Conservation (phyloP, 2,329 filamentous ascomycete genomes). For the Zalaria obscura region DNA sequence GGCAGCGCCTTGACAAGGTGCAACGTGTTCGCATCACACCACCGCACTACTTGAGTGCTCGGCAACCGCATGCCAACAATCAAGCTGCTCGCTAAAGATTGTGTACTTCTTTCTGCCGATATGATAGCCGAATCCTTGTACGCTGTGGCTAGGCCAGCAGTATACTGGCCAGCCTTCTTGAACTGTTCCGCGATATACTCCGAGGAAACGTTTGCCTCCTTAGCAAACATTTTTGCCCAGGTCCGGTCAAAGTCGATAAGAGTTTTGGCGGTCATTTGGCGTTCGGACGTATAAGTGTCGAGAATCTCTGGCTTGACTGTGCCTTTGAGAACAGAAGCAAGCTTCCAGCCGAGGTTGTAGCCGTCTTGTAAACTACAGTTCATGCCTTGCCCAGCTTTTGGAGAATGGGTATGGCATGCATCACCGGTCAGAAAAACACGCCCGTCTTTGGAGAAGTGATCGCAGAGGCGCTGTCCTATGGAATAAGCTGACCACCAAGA, state of each 20-base stretch:
- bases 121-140: constrained; percentile 40
- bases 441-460: constrained; percentile 38
- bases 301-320: constrained; percentile 26
- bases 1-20: constrained; percentile 35
- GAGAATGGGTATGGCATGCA: constrained; percentile 51
- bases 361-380: constrained; percentile 58
- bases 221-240: constrained; percentile 8
- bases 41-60: constrained; percentile 44
- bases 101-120: constrained; percentile 16
- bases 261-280: constrained; percentile 45
- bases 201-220: constrained; percentile 13
- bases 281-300: constrained; percentile 35
- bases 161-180: constrained; percentile 2
- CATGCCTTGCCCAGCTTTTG: constrained; percentile 59
- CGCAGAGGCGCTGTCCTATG: constrained; percentile 52
- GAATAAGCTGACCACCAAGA: constrained; percentile 69
- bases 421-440: constrained; percentile 64
- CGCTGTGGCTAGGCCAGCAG: constrained; percentile 40
- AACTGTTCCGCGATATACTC: constrained; percentile 8
- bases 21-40: constrained; percentile 44
- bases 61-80: constrained; percentile 35
- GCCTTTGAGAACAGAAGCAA: constrained; percentile 22
- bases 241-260: constrained; percentile 44
- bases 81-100: constrained; percentile 22
- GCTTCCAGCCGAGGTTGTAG: constrained; percentile 28